These are phyloP conservation scores for Starmerella bombicola DNA, from an alignment of 805 yeast genomes.

Conservation along the genomic window DNA sequence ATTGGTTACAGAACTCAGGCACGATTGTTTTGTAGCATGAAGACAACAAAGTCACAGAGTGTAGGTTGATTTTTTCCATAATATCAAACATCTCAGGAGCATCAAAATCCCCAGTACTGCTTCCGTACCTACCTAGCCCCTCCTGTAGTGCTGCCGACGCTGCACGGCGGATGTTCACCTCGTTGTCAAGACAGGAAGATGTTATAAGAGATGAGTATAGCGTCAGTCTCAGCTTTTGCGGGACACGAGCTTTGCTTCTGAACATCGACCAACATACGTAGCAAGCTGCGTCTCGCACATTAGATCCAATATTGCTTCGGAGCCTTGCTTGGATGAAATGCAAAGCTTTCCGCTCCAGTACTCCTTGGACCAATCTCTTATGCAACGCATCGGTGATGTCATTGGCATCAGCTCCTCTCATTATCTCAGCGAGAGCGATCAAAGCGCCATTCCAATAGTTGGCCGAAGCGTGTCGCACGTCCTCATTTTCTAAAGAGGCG, in stretches of 20 bases:
- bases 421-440: conserved; percentile 43
- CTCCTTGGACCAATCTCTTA: conserved; percentile 11
- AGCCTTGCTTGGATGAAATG: conserved; percentile 47
- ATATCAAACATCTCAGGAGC: conserved; percentile 28
- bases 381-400: conserved; percentile 7
- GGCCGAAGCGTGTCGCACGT: conserved; percentile 6
- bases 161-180: conserved; percentile 63
- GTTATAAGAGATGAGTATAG: conserved; percentile 34
- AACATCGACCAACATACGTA: conserved; percentile 72
- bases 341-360: conserved; percentile 35
- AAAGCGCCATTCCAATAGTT: conserved; percentile 43
- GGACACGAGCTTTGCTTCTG: conserved; percentile 30
- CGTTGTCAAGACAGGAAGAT: conserved; percentile 56
- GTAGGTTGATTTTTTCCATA: conserved; percentile 48
- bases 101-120: conserved; percentile 26
- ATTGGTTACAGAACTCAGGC: conserved; percentile 17
- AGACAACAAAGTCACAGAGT: conserved; percentile 35
- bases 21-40: conserved; percentile 34
- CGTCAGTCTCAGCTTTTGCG: conserved; percentile 14
- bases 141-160: conserved; percentile 83
- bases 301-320: conserved; percentile 46
- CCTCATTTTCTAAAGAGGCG: conserved; percentile 20
- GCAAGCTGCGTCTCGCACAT: conserved; percentile 73
- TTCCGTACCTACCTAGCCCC: conserved; percentile 62
- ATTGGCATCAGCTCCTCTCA: conserved; percentile 21